These are phyloP conservation scores for Mycena olivaceomarginata DNA, from an alignment of 768 basidiomycete genomes.

Conservation along the genomic window DNA sequence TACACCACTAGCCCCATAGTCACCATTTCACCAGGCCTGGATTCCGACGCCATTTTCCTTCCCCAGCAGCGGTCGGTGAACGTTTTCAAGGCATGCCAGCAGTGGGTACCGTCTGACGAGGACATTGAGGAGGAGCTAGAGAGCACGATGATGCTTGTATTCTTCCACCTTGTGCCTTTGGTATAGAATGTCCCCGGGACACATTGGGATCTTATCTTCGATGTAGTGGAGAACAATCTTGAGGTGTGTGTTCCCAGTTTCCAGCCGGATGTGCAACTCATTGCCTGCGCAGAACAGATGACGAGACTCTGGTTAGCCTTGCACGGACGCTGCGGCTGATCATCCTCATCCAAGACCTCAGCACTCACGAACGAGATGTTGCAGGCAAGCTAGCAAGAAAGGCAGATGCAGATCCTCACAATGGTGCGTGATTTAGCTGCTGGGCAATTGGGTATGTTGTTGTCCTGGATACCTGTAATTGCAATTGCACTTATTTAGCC, in stretches of 20 bases:
- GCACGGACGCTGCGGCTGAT: slow-evolving; percentile 83
- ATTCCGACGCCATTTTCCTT: slow-evolving; percentile 89
- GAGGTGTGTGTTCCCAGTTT: slow-evolving; percentile 73
- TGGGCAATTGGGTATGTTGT: slow-evolving; percentile 68
- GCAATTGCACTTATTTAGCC: too few relatives aligned
- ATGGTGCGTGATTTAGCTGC: slow-evolving; percentile 79
- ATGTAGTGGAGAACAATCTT: slow-evolving; percentile 90
- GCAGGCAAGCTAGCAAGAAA: slow-evolving; percentile 79
- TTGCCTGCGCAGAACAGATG: slow-evolving; percentile 70
- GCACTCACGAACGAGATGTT: slow-evolving; percentile 84
- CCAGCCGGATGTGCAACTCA: not conserved
- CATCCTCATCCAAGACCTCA: slow-evolving; percentile 80
- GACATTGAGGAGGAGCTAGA: slow-evolving; percentile 88
- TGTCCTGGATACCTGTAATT: too few relatives aligned
- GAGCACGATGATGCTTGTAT: slow-evolving; percentile 83
- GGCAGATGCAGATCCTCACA: slow-evolving; percentile 70
- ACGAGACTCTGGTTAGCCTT: slow-evolving; percentile 75
- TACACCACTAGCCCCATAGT: too few relatives aligned
- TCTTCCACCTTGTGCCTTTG: slow-evolving; percentile 87
- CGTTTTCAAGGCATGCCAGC: slow-evolving; percentile 87
- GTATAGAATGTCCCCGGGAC: slow-evolving; percentile 89
- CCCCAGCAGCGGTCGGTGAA: slow-evolving; percentile 92
- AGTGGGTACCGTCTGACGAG: slow-evolving; percentile 83
- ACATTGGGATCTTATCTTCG: slow-evolving; percentile 97
- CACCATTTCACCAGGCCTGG: slow-evolving; percentile 84